These are phyloP conservation scores for Metschnikowia corniflorae DNA, from an alignment of 805 yeast genomes.

Conservation along the genomic window DNA sequence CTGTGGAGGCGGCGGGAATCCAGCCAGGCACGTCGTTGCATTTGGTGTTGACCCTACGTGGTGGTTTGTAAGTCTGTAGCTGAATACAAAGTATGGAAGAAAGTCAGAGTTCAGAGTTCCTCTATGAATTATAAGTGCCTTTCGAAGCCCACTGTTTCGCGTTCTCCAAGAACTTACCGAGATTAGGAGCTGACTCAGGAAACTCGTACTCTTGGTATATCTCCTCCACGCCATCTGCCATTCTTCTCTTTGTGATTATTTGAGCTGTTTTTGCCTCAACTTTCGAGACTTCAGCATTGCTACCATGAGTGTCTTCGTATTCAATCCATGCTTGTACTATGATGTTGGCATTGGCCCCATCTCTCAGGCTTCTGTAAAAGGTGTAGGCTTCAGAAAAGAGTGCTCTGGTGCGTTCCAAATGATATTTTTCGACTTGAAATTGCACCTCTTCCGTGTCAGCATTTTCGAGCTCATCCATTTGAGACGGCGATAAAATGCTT, in stretches of 20 bases:
- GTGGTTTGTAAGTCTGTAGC: constrained; percentile 47
- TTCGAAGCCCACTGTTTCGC: constrained; percentile 31
- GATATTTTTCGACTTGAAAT: constrained; percentile 48
- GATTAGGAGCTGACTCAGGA: constrained; percentile 54
- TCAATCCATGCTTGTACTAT: constrained; percentile 59
- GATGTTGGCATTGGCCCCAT: constrained; percentile 44
- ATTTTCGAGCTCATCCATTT: constrained; percentile 41
- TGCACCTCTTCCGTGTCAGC: constrained; percentile 51
- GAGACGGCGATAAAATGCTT: constrained; percentile 54
- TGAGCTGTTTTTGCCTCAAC: constrained; percentile 53
- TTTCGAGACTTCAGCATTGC: constrained; percentile 27
- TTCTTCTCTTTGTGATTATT: constrained; percentile 43
- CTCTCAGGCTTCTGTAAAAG: constrained; percentile 35
- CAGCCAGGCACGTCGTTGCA: constrained; percentile 85
- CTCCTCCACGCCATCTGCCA: constrained; percentile 45
- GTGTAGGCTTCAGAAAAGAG: constrained; percentile 54
- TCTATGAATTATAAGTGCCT: no score
- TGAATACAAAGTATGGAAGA: no score
- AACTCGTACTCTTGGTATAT: constrained; percentile 62
- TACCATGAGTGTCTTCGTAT: constrained; percentile 67
- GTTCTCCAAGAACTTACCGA: constrained; percentile 39
- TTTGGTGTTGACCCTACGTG: constrained; percentile 87
- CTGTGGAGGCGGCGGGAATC: constrained; percentile 70
- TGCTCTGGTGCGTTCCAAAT: constrained; percentile 48
- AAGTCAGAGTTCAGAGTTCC: no score